phyloP scores from a whole-genome alignment of 495 filamentous ascomycete species.

The Daldinia concentrica region DNA sequence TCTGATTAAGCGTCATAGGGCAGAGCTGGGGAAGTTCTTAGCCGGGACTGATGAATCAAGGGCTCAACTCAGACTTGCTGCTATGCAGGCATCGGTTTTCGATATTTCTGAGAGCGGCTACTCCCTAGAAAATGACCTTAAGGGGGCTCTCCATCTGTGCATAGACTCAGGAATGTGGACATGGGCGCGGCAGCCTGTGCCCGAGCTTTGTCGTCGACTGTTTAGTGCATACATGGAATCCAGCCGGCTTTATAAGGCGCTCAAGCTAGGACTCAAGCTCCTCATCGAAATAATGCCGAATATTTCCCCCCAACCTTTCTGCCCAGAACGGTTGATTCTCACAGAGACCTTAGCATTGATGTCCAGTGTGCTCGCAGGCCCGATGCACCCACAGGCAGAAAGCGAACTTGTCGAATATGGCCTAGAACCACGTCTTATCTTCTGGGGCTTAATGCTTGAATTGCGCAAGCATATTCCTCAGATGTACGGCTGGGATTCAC shows the following conservation, averaged over 20 bases:
- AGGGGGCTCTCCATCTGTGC: slow-evolving; percentile 24
- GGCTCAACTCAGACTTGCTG: background rate
- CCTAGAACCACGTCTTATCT: background rate
- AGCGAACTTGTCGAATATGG: background rate
- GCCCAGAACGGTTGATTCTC: background rate
- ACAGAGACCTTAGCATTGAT: background rate
- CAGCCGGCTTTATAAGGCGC: background rate
- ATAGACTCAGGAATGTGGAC: slow-evolving; percentile 2
- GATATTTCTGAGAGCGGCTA: background rate
- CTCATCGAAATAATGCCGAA: background rate
- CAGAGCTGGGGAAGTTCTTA: background rate
- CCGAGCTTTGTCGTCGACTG: background rate
- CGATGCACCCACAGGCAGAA: background rate
- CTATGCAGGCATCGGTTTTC: background rate
- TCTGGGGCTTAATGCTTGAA: background rate
- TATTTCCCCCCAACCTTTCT: background rate
- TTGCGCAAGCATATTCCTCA: background rate
- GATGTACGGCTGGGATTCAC: background rate
- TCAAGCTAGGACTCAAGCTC: background rate
- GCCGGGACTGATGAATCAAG: background rate
- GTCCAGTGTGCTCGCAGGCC: background rate
- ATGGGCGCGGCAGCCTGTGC: background rate
- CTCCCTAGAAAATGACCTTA: slow-evolving; percentile 1
- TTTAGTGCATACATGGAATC: background rate
- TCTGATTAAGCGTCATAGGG: background rate